Conservation (phyloP, 208 protist species). For the Acanthamoeba sp. region DNA sequence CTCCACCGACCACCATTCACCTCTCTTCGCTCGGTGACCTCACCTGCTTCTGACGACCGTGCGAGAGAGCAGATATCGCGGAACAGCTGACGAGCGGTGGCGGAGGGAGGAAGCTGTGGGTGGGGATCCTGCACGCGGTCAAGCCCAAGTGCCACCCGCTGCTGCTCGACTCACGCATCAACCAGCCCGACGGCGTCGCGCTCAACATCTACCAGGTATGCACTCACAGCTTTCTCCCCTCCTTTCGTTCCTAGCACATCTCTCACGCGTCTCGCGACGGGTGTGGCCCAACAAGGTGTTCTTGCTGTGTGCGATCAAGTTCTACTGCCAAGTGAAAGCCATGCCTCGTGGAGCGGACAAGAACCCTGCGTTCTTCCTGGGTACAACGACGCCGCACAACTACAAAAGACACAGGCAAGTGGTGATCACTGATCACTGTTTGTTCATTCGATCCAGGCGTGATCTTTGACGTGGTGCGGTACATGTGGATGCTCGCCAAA, state of each 20-base stretch:
- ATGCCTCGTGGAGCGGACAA: conserved; percentile 30
- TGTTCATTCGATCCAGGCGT: neutral
- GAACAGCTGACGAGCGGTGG: conserved; percentile 36
- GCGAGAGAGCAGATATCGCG: neutral
- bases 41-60: neutral
- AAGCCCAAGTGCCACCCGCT: conserved; percentile 72
- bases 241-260: no score
- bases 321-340: conserved; percentile 64
- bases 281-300: conserved; percentile 25
- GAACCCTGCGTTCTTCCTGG: conserved; percentile 69
- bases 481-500: conserved; percentile 69
- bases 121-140: neutral
- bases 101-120: conserved; percentile 44
- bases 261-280: no score
- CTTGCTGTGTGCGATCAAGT: conserved; percentile 69
- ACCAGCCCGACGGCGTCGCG: neutral
- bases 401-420: no score
- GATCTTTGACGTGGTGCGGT: conserved; percentile 41
- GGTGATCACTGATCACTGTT: no score
- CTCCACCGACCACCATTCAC: neutral
- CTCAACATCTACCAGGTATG: conserved; percentile 73
- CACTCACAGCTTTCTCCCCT: no score
- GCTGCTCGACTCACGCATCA: conserved; percentile 64
- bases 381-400: neutral
- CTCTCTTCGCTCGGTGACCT: neutral